These are phyloP conservation scores for Austropuccinia psidii DNA, from an alignment of 1,284 basidiomycete species.

Conservation along the genomic window DNA sequence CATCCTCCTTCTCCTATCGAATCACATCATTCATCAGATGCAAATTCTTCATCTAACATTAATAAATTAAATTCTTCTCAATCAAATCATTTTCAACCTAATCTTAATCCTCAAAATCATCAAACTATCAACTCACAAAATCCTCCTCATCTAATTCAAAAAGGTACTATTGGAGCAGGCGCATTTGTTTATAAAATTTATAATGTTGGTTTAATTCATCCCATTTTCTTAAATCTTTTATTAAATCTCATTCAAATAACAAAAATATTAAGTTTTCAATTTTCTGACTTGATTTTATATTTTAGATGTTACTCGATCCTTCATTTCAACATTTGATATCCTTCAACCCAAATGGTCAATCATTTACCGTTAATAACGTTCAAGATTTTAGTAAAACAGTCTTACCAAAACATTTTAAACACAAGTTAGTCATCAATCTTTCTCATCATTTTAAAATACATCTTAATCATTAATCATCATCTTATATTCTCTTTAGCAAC, in stretches of 20 bases:
- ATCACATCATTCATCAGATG: no score
- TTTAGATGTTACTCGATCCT: conserved; percentile 37
- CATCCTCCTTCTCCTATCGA: no score
- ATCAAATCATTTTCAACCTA: no score
- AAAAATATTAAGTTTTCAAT: background rate
- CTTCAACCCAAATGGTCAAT: conserved; percentile 32
- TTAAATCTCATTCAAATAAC: background rate
- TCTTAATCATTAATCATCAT: background rate
- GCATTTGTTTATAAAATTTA: conserved; percentile 39
- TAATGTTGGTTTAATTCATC: conserved; percentile 25
- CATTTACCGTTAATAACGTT: conserved; percentile 43
- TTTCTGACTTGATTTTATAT: no score
- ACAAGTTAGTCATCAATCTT: conserved; percentile 38
- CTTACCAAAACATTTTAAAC: conserved; percentile 49
- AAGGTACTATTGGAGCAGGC: conserved; percentile 23
- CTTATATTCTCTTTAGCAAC: conserved; percentile 51
- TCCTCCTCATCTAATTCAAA: background rate
- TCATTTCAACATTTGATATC: conserved; percentile 38
- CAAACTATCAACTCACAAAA: conserved; percentile 19
- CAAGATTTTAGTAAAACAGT: conserved; percentile 47
- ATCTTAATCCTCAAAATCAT: no score
- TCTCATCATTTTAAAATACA: background rate
- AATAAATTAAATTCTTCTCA: no score
- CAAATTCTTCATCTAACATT: no score
- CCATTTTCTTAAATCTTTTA: background rate